phyloP scores from a whole-genome alignment of 2,329 filamentous ascomycete genomes.

The Exserohilum turcica region DNA sequence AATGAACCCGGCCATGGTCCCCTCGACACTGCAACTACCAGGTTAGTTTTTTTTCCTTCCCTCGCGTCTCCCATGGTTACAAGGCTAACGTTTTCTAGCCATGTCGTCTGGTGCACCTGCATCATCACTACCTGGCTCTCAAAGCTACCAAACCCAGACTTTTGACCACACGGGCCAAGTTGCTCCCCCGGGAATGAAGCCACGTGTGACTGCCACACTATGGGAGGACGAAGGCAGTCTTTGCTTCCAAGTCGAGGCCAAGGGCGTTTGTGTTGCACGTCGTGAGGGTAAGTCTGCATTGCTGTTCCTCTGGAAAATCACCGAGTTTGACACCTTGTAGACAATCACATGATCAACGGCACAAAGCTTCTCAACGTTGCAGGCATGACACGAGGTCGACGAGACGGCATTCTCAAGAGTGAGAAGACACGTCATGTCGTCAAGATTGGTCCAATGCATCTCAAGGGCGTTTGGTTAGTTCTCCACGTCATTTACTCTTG shows the following conservation, averaged over 20 bases:
- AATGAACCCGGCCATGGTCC: slow-evolving; percentile 68
- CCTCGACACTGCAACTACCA: slow-evolving; percentile 71
- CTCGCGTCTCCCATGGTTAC: not conserved
- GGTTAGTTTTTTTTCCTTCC: slow-evolving; percentile 45
- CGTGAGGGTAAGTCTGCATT: slow-evolving; percentile 71
- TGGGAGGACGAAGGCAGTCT: slow-evolving; percentile 99
- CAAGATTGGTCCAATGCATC: slow-evolving; percentile 98
- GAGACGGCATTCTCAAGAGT: slow-evolving; percentile 96
- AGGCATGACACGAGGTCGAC: slow-evolving; percentile 93
- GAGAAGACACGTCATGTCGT: slow-evolving; percentile 97
- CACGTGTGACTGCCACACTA: slow-evolving; percentile 89
- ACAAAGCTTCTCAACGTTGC: slow-evolving; percentile 97
- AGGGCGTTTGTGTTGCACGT: slow-evolving; percentile 92
- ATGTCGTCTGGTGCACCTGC: slow-evolving; percentile 43
- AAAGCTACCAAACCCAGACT: slow-evolving; percentile 52
- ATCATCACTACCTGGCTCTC: slow-evolving; percentile 35
- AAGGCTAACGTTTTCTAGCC: slow-evolving; percentile 26
- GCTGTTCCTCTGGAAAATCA: not conserved
- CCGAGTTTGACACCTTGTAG: slow-evolving; percentile 52
- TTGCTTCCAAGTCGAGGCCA: slow-evolving; percentile 96
- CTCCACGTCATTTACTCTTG: not conserved
- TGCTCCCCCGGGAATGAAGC: slow-evolving; percentile 92
- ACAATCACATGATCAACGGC: slow-evolving; percentile 99
- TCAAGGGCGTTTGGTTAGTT: slow-evolving; percentile 70
- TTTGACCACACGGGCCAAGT: slow-evolving; percentile 92